Evolutionary conservation across 805 yeast genomes (phyloP).

Genomic region (Metschnikowia reukaufii): DNA sequence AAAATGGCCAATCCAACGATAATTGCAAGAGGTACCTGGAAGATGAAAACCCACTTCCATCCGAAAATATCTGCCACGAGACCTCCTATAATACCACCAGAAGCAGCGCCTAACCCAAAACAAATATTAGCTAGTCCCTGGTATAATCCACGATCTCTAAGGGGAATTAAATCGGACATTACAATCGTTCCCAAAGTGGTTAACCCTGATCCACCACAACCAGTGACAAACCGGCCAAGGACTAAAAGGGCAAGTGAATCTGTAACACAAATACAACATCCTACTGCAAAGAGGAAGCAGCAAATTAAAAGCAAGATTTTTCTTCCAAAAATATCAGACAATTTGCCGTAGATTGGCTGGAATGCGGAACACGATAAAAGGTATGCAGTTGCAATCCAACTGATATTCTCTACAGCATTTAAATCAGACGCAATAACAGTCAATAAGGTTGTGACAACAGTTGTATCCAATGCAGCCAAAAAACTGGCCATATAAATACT

Average conservation of each 20-base stretch:
- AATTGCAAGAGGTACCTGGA: constrained; percentile 45
- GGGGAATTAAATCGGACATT: constrained; percentile 72
- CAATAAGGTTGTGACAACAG: constrained; percentile 65
- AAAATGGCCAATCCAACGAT: constrained; percentile 35
- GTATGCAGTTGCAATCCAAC: constrained; percentile 77
- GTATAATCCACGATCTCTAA: constrained; percentile 73
- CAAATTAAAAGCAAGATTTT: constrained; percentile 53
- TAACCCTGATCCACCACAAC: constrained; percentile 89
- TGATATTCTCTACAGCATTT: constrained; percentile 57
- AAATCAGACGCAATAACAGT: constrained; percentile 75
- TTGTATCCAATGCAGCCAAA: constrained; percentile 65
- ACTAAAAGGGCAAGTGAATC: constrained; percentile 48
- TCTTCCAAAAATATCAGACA: constrained; percentile 76
- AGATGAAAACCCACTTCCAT: constrained; percentile 45
- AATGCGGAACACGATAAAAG: constrained; percentile 67
- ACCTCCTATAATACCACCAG: constrained; percentile 52
- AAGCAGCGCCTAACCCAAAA: constrained; percentile 66
- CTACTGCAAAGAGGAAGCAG: constrained; percentile 55
- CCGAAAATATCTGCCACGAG: constrained; percentile 54
- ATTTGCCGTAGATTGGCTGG: constrained; percentile 71
- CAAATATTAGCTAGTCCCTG: constrained; percentile 81
- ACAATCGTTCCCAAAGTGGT: constrained; percentile 73
- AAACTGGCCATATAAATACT: constrained; percentile 44
- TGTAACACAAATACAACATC: constrained; percentile 55
- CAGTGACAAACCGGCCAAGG: constrained; percentile 69